These are phyloP conservation scores for Colletotrichum magnum DNA, from an alignment of 2,329 filamentous ascomycete species.

Conservation along the genomic window DNA sequence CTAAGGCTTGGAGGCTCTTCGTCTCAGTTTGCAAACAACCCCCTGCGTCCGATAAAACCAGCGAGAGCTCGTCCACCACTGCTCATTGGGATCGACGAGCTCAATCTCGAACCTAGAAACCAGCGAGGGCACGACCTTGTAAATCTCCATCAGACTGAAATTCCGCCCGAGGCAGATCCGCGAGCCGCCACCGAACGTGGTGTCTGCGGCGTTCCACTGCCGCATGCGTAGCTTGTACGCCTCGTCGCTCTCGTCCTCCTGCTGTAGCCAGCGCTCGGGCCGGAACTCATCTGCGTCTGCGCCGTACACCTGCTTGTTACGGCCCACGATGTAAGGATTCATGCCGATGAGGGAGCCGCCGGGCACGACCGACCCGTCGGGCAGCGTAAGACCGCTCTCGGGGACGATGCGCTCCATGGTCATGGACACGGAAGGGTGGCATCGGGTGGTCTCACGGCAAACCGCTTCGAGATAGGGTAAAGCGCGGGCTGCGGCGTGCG, in stretches of 20 bases:
- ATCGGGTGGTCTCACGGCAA: constrained; percentile 64
- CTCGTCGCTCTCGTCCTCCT: constrained; percentile 48
- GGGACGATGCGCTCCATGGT: constrained; percentile 66
- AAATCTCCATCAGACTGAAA: constrained; percentile 51
- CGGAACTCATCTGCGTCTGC: constrained; percentile 59
- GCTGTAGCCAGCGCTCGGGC: constrained; percentile 63
- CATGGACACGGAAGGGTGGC: constrained; percentile 64
- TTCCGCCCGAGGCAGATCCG: constrained; percentile 57
- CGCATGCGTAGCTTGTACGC: constrained; percentile 51
- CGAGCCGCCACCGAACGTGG: constrained; percentile 57
- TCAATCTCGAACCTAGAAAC: constrained; percentile 57
- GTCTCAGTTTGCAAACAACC: constrained; percentile 42
- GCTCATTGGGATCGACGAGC: constrained; percentile 46
- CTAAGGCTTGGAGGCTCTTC: not conserved
- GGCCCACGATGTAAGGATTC: constrained; percentile 55
- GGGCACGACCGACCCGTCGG: constrained; percentile 53
- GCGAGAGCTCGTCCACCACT: constrained; percentile 41
- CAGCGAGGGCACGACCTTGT: constrained; percentile 58
- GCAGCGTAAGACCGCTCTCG: constrained; percentile 51
- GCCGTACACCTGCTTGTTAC: constrained; percentile 59
- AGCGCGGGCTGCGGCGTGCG: constrained; percentile 48
- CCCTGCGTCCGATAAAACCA: constrained; percentile 43
- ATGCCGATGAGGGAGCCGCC: constrained; percentile 57
- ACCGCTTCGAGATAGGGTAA: constrained; percentile 64
- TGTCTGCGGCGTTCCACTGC: constrained; percentile 54